A percentile compares a stretch with the other conserved stretches of the same genome.
Conservation (phyloP, 805 yeast genomes). For the Metschnikowia lachancei region DNA sequence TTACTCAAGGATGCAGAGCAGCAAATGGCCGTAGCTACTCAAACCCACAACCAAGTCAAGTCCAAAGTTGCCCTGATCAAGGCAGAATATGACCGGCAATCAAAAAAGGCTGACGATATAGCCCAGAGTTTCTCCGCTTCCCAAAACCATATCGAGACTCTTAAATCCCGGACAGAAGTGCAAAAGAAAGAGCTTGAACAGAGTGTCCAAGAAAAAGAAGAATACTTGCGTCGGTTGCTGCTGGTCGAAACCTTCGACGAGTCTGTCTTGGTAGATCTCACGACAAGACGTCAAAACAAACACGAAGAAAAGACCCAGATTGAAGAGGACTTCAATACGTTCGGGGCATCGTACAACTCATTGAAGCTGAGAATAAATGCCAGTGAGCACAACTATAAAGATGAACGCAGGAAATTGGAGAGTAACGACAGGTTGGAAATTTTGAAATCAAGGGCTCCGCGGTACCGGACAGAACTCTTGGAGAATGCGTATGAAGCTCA, state of each 20-base stretch:
- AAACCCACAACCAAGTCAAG: background rate
- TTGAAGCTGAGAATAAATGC: slow-evolving; percentile 11
- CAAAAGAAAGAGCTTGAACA: slow-evolving; percentile 16
- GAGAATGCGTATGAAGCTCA: slow-evolving; percentile 43
- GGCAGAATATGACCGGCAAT: background rate
- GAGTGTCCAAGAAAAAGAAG: slow-evolving; percentile 13
- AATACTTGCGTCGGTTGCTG: slow-evolving; percentile 6
- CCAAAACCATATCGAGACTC: slow-evolving; percentile 15
- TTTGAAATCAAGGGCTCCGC: slow-evolving; percentile 33
- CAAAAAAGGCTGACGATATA: slow-evolving; percentile 7
- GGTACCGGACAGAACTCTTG: slow-evolving; percentile 33
- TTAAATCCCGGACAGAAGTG: slow-evolving; percentile 14
- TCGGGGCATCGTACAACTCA: slow-evolving; percentile 7
- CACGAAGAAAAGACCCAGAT: slow-evolving; percentile 27
- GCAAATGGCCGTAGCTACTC: background rate
- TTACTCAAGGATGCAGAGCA: slow-evolving; percentile 1
- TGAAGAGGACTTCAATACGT: slow-evolving; percentile 23
- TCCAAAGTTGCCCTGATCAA: slow-evolving; percentile 1
- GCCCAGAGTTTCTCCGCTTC: slow-evolving; percentile 6
- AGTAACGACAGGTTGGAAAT: slow-evolving; percentile 50
- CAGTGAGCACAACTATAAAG: slow-evolving; percentile 11
- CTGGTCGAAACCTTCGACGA: slow-evolving; percentile 12
- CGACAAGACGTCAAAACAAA: slow-evolving; percentile 10
- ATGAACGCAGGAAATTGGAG: slow-evolving; percentile 17
- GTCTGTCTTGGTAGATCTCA: slow-evolving; percentile 6